Conservation (phyloP, 1,284 basidiomycete genomes). For the Cutaneotrichosporon sp. region DNA sequence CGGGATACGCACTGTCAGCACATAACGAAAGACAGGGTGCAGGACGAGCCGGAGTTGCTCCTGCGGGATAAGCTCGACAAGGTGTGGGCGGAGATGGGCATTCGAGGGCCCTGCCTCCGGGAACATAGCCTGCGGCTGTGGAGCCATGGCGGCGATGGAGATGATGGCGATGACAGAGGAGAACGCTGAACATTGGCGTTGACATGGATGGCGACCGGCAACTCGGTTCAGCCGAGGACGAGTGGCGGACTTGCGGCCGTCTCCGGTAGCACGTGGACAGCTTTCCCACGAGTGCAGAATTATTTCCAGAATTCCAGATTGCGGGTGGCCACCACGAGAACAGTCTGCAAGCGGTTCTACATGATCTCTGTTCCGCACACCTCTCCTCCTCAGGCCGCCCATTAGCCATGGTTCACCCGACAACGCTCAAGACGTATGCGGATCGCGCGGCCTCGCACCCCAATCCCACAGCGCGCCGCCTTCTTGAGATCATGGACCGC, state of each 20-base stretch:
- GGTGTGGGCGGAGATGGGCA: conserved; percentile 60
- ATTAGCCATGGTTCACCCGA: conserved; percentile 26
- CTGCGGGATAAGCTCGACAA: conserved; percentile 94
- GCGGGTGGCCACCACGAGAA: too few relatives aligned
- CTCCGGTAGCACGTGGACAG: neutral
- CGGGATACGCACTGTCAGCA: conserved; percentile 72
- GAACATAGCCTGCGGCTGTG: conserved; percentile 8
- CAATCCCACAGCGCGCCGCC: conserved; percentile 68
- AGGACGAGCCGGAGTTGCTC: conserved; percentile 88
- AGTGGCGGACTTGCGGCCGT: too few relatives aligned
- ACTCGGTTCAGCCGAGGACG: neutral
- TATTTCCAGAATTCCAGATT: too few relatives aligned
- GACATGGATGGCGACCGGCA: neutral
- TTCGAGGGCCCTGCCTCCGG: conserved; percentile 16
- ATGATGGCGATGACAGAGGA: neutral
- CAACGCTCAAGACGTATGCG: conserved; percentile 56
- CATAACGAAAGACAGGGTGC: conserved; percentile 92
- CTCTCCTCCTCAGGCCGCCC: too few relatives aligned
- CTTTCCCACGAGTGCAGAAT: too few relatives aligned
- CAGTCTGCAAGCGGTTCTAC: too few relatives aligned
- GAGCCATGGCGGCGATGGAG: neutral
- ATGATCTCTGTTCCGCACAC: too few relatives aligned
- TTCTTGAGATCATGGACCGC: conserved; percentile 77
- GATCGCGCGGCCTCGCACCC: conserved; percentile 59
- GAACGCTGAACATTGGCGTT: neutral